Percentiles rank a stretch among this genome's conserved stretches.
phyloP scores from a whole-genome alignment of 2,329 filamentous ascomycete species.

The Pseudogymnoascus sp. region DNA sequence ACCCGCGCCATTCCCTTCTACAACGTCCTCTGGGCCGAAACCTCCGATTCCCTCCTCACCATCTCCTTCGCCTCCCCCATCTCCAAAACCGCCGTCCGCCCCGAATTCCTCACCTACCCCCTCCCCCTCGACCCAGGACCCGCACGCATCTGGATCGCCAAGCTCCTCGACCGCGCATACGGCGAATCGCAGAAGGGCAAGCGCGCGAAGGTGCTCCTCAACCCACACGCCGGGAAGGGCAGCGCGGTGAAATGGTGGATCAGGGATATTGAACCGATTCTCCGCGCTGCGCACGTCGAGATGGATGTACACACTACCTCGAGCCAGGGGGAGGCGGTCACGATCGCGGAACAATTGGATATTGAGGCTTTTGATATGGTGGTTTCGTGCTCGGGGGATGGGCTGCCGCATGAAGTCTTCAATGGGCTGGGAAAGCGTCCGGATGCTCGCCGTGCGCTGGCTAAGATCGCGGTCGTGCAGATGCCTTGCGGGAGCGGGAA shows the following conservation, averaged over 20 bases:
- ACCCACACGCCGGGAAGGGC: constrained; percentile 83
- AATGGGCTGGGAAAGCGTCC: constrained; percentile 75
- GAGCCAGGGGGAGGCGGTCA: constrained; percentile 67
- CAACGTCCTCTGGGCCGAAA: constrained; percentile 75
- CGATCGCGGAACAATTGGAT: constrained; percentile 68
- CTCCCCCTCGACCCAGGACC: constrained; percentile 37
- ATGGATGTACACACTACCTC: constrained; percentile 67
- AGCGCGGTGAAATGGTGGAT: constrained; percentile 65
- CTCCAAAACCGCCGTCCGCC: constrained; percentile 52
- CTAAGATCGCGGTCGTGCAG: constrained; percentile 72
- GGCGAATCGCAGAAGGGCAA: constrained; percentile 59
- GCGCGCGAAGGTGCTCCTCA: constrained; percentile 80
- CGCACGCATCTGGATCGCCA: constrained; percentile 52
- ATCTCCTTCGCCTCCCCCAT: constrained; percentile 63
- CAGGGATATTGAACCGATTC: constrained; percentile 68
- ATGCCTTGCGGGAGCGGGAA: constrained; percentile 92
- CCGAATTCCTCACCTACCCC: constrained; percentile 53
- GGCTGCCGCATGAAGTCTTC: constrained; percentile 86
- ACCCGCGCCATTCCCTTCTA: constrained; percentile 61
- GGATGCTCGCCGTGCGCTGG: constrained; percentile 67
- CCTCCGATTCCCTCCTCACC: constrained; percentile 50
- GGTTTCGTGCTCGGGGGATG: constrained; percentile 85
- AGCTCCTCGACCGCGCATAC: constrained; percentile 64
- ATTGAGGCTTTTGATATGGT: constrained; percentile 76
- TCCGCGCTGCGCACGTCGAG: constrained; percentile 70